These are phyloP conservation scores for Nidularia pulvinata DNA, from an alignment of 768 basidiomycete species.

Conservation along the genomic window DNA sequence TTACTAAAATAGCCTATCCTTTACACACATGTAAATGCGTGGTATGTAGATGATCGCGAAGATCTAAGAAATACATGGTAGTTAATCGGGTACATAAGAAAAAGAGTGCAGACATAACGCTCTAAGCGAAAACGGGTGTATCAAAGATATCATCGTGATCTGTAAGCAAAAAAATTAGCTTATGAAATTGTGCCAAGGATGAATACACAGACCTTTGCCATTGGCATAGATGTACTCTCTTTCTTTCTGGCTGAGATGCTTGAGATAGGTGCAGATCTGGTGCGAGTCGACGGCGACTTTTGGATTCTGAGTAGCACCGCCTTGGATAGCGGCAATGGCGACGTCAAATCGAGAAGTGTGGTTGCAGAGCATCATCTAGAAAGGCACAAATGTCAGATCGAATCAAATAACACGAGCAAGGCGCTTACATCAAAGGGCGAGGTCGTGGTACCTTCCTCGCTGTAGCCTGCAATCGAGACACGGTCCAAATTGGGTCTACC, in stretches of 20 bases:
- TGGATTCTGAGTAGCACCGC: slow-evolving; percentile 49
- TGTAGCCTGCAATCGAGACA: slow-evolving; percentile 61
- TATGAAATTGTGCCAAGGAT: neutral
- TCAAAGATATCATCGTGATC: slow-evolving; percentile 46
- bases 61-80: no score
- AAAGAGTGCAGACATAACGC: neutral
- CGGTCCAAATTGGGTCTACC: slow-evolving; percentile 50
- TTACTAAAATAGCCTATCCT: no score
- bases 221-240: slow-evolving; percentile 58
- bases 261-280: slow-evolving; percentile 50
- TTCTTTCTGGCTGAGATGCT: slow-evolving; percentile 62
- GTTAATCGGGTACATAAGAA: no score
- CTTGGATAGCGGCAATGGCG: slow-evolving; percentile 58
- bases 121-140: slow-evolving; percentile 40
- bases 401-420: slow-evolving; percentile 2
- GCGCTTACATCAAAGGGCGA: slow-evolving; percentile 72
- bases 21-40: no score
- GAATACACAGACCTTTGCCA: slow-evolving; percentile 40
- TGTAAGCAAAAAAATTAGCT: slow-evolving; percentile 9
- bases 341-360: slow-evolving; percentile 67
- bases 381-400: neutral
- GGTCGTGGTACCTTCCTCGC: slow-evolving; percentile 80
- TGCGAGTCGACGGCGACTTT: slow-evolving; percentile 60
- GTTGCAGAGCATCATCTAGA: slow-evolving; percentile 78
- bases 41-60: no score